A percentile compares a stretch with the other conserved stretches of the same genome.
Evolutionary conservation across 2,329 filamentous ascomycete species (phyloP).

Genomic region (Helminthosporium solani): DNA sequence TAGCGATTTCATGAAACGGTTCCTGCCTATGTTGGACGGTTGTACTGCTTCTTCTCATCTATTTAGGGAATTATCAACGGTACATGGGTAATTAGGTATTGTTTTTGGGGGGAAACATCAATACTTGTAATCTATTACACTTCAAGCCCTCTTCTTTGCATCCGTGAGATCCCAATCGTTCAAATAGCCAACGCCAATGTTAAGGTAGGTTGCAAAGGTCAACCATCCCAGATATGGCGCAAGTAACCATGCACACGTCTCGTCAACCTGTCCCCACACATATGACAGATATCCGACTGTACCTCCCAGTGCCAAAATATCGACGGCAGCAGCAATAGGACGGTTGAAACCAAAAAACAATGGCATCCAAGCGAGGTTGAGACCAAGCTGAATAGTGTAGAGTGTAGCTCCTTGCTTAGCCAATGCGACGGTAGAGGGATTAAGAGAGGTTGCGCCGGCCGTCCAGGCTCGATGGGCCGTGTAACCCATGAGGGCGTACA

Average conservation of each 20-base stretch:
- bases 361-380: constrained; percentile 90
- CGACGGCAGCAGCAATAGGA: constrained; percentile 71
- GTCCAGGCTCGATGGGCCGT: constrained; percentile 76
- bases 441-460: constrained; percentile 59
- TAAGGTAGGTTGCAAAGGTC: constrained; percentile 83
- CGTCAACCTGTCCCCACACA: constrained; percentile 74
- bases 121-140: background rate
- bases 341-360: constrained; percentile 81
- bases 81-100: too few relatives aligned
- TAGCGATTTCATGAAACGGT: constrained; percentile 16
- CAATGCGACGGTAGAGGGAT: constrained; percentile 52
- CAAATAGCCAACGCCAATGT: constrained; percentile 50
- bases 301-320: constrained; percentile 72
- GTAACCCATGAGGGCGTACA: constrained; percentile 79
- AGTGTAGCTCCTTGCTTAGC: constrained; percentile 65
- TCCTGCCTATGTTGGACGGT: background rate
- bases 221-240: constrained; percentile 85
- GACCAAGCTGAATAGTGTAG: constrained; percentile 80
- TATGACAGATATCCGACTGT: constrained; percentile 70
- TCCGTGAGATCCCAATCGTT: constrained; percentile 44
- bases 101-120: too few relatives aligned
- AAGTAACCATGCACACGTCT: constrained; percentile 70
- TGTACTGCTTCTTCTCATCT: background rate
- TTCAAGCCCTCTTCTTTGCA: constrained; percentile 22
- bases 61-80: too few relatives aligned